Percentiles rank a stretch among this genome's conserved stretches.
These are phyloP conservation scores for Lepiota venenata DNA, from an alignment of 768 basidiomycete species.

Conservation along the genomic window DNA sequence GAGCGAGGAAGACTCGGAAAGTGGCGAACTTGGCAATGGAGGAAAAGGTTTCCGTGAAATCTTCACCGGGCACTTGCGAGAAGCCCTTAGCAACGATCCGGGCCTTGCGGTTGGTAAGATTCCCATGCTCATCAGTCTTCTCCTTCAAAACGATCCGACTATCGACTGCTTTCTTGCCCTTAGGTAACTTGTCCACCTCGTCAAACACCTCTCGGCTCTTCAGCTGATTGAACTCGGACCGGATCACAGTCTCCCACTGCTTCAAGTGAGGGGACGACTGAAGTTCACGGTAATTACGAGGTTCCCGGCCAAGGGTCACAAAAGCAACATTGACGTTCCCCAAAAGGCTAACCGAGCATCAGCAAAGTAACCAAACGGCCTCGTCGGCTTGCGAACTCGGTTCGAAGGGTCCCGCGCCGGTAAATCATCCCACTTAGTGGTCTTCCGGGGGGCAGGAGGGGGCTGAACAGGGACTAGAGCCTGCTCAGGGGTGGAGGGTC, in stretches of 20 bases:
- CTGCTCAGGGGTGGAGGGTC: too few species aligned
- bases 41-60: constrained; percentile 30
- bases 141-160: constrained; percentile 17
- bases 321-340: neutral
- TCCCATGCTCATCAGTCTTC: constrained; percentile 19
- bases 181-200: constrained; percentile 6
- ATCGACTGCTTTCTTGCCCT: constrained; percentile 18
- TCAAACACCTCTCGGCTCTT: constrained; percentile 9
- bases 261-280: neutral
- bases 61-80: constrained; percentile 26
- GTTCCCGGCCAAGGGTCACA: neutral
- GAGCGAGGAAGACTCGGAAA: constrained; percentile 17
- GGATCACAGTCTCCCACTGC: constrained; percentile 15
- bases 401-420: constrained; percentile 5
- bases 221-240: constrained; percentile 8
- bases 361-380: neutral
- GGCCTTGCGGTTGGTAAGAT: constrained; percentile 19
- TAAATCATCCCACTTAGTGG: constrained; percentile 8
- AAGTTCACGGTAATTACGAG: neutral
- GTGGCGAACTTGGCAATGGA: constrained; percentile 21
- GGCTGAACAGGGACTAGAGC: neutral
- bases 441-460: neutral
- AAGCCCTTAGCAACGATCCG: constrained; percentile 23
- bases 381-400: neutral
- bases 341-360: too few species aligned